A percentile compares a stretch with the other conserved stretches of the same genome.
These are phyloP conservation scores for Euclidium syriacum DNA, from an alignment of 345 rosid species.

Conservation along the genomic window DNA sequence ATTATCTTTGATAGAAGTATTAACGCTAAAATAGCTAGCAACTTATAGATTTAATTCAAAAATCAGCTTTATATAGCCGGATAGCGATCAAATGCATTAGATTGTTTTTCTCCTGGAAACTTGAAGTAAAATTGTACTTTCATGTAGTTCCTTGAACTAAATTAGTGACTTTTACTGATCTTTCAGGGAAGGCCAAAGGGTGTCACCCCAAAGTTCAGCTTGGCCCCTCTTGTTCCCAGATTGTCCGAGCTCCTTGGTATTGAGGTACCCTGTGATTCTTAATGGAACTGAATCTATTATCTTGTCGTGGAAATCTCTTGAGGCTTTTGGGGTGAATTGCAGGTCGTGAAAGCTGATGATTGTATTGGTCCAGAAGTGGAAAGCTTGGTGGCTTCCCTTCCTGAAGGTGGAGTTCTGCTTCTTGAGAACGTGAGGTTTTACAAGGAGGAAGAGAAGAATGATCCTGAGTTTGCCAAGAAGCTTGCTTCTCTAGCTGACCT, in stretches of 20 bases:
- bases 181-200: conserved; percentile 97
- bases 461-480: conserved; percentile 90
- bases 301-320: background rate
- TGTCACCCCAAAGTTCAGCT: conserved; percentile 87
- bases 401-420: conserved; percentile 73
- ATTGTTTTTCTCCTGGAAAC: background rate
- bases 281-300: background rate
- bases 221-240: conserved; percentile 91
- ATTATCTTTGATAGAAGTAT: no score
- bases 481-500: conserved; percentile 84
- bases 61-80: no score
- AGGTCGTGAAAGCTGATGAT: conserved; percentile 86
- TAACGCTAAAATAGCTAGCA: background rate
- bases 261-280: conserved; percentile 39
- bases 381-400: conserved; percentile 59
- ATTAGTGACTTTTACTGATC: background rate
- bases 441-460: conserved; percentile 96
- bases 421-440: conserved; percentile 91
- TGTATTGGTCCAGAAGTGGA: conserved; percentile 78
- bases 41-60: background rate
- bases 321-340: conserved; percentile 6
- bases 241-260: conserved; percentile 82
- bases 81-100: no score
- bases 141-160: background rate
- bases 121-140: background rate